Base-by-base conservation (phyloP, 2,329 filamentous ascomycete genomes). In the Paecilomyces dactylethromorphus region DNA sequence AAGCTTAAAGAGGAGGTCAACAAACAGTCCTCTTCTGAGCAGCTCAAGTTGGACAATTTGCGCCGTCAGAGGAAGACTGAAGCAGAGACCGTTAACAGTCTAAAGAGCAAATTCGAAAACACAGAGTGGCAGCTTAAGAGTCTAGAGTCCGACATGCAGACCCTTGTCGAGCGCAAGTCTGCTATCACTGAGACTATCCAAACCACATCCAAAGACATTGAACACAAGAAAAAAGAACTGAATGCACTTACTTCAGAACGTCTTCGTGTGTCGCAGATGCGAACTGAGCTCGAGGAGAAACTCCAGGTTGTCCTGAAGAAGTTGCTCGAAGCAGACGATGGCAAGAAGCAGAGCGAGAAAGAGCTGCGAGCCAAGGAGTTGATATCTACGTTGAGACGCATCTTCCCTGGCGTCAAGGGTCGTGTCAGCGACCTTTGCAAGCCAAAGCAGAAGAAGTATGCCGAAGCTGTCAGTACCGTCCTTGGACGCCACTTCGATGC, bases 371-470 rank as follows among this genome's bases (percentile, higher is more conserved):
- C 88, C 68, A 91, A 91, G 67, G 92, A 96, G 70, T 89, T 91
- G 69, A 87, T 97, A 33, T 86, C 87, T 11, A 87, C 90, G 32
- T 81, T 99, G 68, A 96, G 96, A 74, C 88, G 92, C 56, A 89
- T 96, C 63, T 96, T 92, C 67, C 91, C 92, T 1, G 93, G 93
- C 53, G 93, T 99, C 52, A 90, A 90, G 65, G 94, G 94, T 21
- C 87, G 93, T 53, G 85, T 97, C 53, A 91, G 91, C 62, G 91
- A 96, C 64, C 84, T 99, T 50, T 97, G 94, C 78, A 92, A 91
- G 64, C 93, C 94, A 1, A 97, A 97, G 75, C 91, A 97, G 77
- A 97, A 96, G 77, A 97, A 97, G 73, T 99, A 88, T 69, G 90
- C 94, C 63, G 91, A 94, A 65, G 94, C 94, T 53, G 90, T 99